phyloP scores from a whole-genome alignment of 495 filamentous ascomycete species.

The Ramalina intermedia region DNA sequence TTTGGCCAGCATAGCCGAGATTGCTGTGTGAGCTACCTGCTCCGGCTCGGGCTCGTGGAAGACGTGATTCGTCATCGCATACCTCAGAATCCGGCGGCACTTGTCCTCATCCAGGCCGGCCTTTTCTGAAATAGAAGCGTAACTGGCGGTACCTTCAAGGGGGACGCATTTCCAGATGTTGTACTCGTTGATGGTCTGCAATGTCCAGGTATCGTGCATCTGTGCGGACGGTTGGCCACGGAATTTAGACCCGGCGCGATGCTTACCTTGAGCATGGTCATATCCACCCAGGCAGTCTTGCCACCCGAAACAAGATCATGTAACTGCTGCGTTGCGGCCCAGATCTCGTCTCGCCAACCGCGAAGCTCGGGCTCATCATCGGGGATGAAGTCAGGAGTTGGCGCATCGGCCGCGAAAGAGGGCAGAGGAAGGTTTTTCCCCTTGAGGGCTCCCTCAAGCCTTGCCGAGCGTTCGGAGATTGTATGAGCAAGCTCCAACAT shows the following conservation, averaged over 20 bases:
- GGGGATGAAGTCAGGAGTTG: too few species aligned
- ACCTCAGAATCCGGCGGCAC: conserved; percentile 32
- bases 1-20: conserved; percentile 6
- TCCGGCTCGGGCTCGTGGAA: conserved; percentile 34
- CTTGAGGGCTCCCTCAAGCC: too few species aligned
- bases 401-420: too few species aligned
- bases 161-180: conserved; percentile 21
- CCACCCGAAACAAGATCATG: not conserved
- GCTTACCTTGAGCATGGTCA: not conserved
- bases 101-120: conserved; percentile 28
- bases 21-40: conserved; percentile 37
- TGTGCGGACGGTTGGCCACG: not conserved
- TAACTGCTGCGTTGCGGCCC: not conserved
- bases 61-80: conserved; percentile 41
- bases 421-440: too few species aligned
- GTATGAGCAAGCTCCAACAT: too few species aligned
- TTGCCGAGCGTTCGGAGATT: too few species aligned
- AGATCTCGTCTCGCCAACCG: not conserved
- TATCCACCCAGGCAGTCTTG: not conserved
- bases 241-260: not conserved
- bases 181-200: conserved; percentile 5
- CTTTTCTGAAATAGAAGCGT: conserved; percentile 26
- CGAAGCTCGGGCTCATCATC: too few species aligned
- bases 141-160: conserved; percentile 23
- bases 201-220: not conserved